A percentile compares a stretch with the other conserved stretches of the same genome.
Conservation (phyloP, 2,329 filamentous ascomycete species). For the Penicillium decumbens region DNA sequence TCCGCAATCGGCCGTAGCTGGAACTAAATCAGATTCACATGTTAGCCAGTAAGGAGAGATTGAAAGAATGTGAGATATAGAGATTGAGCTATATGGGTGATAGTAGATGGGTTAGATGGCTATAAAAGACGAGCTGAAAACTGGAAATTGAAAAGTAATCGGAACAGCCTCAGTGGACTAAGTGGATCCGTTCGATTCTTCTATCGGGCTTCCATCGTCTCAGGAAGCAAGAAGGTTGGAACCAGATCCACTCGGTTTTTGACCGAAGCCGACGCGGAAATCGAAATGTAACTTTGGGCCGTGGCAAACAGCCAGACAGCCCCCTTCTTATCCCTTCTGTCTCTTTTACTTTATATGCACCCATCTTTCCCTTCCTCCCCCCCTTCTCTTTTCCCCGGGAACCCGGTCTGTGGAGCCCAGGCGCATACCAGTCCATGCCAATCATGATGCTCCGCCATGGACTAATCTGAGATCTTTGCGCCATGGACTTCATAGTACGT, state of each 20-base stretch:
- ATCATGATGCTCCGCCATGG: conserved; percentile 34
- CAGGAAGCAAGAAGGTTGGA: conserved; percentile 6
- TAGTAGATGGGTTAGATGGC: too few species aligned
- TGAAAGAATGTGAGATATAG: background rate
- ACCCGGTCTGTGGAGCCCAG: conserved; percentile 18
- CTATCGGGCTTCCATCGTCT: conserved; percentile 18
- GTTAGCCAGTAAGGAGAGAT: background rate
- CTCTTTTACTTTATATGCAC: background rate
- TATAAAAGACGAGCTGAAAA: too few species aligned
- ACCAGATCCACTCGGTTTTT: conserved; percentile 12
- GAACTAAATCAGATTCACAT: conserved; percentile 1
- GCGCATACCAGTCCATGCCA: conserved; percentile 18
- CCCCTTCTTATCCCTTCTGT: conserved; percentile 9
- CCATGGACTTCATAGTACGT: conserved; percentile 47
- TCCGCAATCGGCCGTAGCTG: background rate
- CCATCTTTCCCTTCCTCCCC: conserved; percentile 1
- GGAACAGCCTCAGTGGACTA: conserved; percentile 12
- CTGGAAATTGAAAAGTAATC: conserved; percentile 1
- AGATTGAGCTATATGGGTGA: background rate
- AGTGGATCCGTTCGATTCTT: conserved; percentile 11
- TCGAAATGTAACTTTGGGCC: conserved; percentile 13
- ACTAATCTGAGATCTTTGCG: conserved; percentile 25
- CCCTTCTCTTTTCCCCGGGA: conserved; percentile 12
- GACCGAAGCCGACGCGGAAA: conserved; percentile 13
- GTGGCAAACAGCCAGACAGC: conserved; percentile 10